Evolutionary conservation across 2,329 filamentous ascomycete genomes (phyloP), one percentile per base, ranked within the genome.

Genomic region (Emmonsiellopsis sp.): DNA sequence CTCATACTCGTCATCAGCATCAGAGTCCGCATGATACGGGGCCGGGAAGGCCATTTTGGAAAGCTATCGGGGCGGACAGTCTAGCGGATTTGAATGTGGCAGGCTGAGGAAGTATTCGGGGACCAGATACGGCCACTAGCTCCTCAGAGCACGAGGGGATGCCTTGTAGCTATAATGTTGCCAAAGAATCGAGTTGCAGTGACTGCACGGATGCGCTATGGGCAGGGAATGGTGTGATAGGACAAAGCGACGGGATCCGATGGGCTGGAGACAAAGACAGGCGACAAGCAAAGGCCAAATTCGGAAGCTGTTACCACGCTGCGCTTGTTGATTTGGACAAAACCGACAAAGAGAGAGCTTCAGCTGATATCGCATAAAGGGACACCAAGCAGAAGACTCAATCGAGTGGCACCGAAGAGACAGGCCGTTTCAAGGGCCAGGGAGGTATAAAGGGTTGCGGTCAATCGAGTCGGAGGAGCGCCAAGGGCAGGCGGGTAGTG

Each of bases 1-100:
- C 67, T 84, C 81, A 60, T 82, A 84, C 68, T 85, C 82, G 68
- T 84, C 82, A 65, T 84, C 82, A 57, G 81, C 81, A 62, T 83
- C 80, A 49, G 79, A 83, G 61, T 84, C 81, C 57, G 80, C 80
- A 64, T 83, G 78, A 62, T 83, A 82, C 53, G 75, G 68, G 37
- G 69, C 68, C 43, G 72, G 71, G 52, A 73, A 71, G 31, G 71
- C 67, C 71, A 74, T 74, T 59, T 53, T 62, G 59, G 44, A 43
- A 37, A 47, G 14, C 17, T 27, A 37, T 49, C 17, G 44, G 45
- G 34, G 33, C 6, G 10, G 21, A 32, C 10, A 13, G 31, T 5
- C 10, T 6, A 13, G 17, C 9, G 9, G n/a, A 10, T 8, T 2
- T 27, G 34, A 27, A 14, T 14, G 34, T 14, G 17, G 31, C 21